Evolutionary conservation across 1,284 basidiomycete genomes (phyloP), one percentile per base, ranked within the genome.

Genomic region (Trametes polyzona): DNA sequence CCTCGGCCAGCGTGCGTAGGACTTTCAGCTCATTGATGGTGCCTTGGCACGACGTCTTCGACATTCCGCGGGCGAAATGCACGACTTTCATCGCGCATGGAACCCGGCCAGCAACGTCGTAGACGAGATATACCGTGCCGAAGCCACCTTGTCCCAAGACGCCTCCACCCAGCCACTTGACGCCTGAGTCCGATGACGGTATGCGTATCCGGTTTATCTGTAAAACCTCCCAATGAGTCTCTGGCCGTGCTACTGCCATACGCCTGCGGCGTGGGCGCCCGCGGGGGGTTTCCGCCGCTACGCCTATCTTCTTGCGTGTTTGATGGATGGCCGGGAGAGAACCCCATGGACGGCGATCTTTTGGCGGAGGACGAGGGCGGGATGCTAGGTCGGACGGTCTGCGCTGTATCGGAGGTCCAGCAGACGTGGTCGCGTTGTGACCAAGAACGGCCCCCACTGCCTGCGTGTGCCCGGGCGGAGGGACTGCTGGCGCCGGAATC

Each of bases 81-180:
- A 68, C 56, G 19, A 69, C 65, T 52, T 69, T 71, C 61, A 71
- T 65, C 16, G 67, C 68, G 6, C 61, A 53, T 40, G 63, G 35
- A 17, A 40, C 39, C 9, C 52, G 19, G 3, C 35, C 41, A 0
- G 49, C 26, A 24, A 60, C 53, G 47, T 68, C 51, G 26, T 49
- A 61, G 8, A 67, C 59, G 12, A 61, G 58, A 47, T 63, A 68
- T 7, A 71, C 69, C 3, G 47, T 59, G 2, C 65, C 67, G 32
- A 63, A 69, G 2, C 61, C 58, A 14, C 69, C 67, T 3, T 57
- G 37, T 7, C 68, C 67, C 3, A 69, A 48, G 24, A 66, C 19
- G 5, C 63, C 66, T 8, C 57, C 61, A 10, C 52, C 59, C 14
- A 54, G 9, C 67, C 66, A 65, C 40, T 52, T 53, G 11, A 26